These are phyloP conservation scores for Didymella lethalis DNA, from an alignment of 2,329 filamentous ascomycete species.

Conservation along the genomic window DNA sequence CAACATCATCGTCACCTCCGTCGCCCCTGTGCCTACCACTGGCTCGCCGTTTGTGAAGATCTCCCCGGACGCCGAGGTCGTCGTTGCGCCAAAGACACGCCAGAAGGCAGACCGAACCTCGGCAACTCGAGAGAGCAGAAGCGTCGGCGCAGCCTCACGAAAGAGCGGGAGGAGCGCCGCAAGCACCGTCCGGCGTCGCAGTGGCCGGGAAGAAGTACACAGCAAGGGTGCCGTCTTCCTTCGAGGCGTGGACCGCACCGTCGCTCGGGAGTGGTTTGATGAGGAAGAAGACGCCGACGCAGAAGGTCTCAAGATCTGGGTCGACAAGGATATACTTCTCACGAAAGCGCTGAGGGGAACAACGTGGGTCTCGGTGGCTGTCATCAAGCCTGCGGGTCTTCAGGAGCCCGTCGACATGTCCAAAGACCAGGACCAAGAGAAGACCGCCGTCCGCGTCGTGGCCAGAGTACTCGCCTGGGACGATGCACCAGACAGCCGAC, in stretches of 20 bases:
- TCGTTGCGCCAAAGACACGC: conserved; percentile 92
- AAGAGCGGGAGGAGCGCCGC: conserved; percentile 78
- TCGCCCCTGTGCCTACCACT: conserved; percentile 75
- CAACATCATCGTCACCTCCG: conserved; percentile 83
- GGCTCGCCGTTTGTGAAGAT: conserved; percentile 87
- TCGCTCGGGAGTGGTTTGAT: conserved; percentile 80
- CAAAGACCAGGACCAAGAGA: conserved; percentile 68
- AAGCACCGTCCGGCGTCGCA: conserved; percentile 71
- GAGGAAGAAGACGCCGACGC: conserved; percentile 60
- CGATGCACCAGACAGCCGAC: conserved; percentile 82
- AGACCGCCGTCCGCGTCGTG: conserved; percentile 72
- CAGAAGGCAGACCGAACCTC: conserved; percentile 69
- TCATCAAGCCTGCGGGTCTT: conserved; percentile 82
- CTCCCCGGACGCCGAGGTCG: conserved; percentile 91
- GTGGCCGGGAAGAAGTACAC: conserved; percentile 69
- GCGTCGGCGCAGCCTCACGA: conserved; percentile 79
- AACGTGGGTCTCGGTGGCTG: conserved; percentile 80
- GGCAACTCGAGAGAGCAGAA: conserved; percentile 74
- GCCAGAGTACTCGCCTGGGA: conserved; percentile 81
- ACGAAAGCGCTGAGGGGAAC: conserved; percentile 77
- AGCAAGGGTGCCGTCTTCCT: conserved; percentile 75
- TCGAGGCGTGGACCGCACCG: conserved; percentile 75
- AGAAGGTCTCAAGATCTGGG: conserved; percentile 76
- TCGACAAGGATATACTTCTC: conserved; percentile 78
- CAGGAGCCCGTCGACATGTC: conserved; percentile 76